Base-by-base conservation (phyloP, 257 asterid genomes). In the Anisodus acutangulus region DNA sequence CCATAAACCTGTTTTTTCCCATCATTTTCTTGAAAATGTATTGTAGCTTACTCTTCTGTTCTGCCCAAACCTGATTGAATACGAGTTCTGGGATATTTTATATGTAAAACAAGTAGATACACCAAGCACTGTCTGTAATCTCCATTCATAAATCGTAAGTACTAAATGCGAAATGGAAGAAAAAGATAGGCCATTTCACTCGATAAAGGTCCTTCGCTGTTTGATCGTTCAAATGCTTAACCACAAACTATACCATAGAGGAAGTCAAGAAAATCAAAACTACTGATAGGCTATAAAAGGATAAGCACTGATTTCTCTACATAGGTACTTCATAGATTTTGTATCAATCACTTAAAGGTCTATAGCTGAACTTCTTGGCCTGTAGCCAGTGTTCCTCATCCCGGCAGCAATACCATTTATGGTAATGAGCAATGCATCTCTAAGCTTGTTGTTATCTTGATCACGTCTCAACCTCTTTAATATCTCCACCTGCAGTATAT, bases 401-500 rank as follows among this genome's bases (percentile, higher is more conserved):
- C 99, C 99, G 70, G 99, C 99, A 68, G 98, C 99, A 80, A 96
- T 96, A 68, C 99, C 99, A 16, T 96, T 96, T 11, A 96, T 91
- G 37, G 97, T 92, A 31, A 96, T 93, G 10, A 94, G 97, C 89
- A 96, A 86, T 8, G 98, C 98, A 82, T 96, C 99, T 79, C 97
- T 85, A 37, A 96, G 92, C 85, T 93, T 90, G 60, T 89, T 88
- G 84, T 96, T 96, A 45, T 94, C 95, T 1, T 92, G 91, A 2
- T 96, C 98, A 3, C 89, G 51, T 39, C 99, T 91, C 87, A 93
- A 63, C 92, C 98, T 91, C 85, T 94, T 94, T 88, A 96, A 83
- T 45, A 96, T 93, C 94, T 96, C 98, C 85, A 96, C 97, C 91
- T 93, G 99, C 91, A 96, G 85, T 95, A 96, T 92, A 55, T 96